Base-by-base conservation (phyloP, 768 basidiomycete species). In the Lactarius sp. region DNA sequence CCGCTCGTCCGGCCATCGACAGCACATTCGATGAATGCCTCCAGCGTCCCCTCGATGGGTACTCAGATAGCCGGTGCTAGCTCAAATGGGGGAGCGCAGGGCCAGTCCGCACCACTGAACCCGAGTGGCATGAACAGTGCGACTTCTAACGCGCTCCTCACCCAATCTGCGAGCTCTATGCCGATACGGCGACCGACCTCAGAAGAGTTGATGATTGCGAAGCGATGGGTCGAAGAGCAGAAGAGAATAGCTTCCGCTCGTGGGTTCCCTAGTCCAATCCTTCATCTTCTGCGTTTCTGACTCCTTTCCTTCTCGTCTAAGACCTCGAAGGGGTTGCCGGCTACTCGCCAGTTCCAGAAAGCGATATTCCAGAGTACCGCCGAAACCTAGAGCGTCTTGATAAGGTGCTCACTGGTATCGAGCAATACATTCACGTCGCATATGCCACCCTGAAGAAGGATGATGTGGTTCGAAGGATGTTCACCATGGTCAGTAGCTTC, bases 361-460 rank as follows among this genome's bases (percentile, higher is more conserved):
- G 50, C 9, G 64, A 65, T 7, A 56, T 60, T 37, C 20, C n/a
- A 51, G 64, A 65, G 41, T 65, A 65, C 36, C 39, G n/a, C 18
- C 64, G 64, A 31, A 65, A 55, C 20, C 16, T 65, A 51, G 64
- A 65, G 36, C 64, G 64, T 37, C 64, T 65, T 39, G 49, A 65
- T 52, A 37, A 44, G 13, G 64, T 60, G 16, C 54, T 65, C 4
- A 8, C 1, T 2, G 46, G 7, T 41, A 65, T 65, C 12, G 64
- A 65, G 49, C 56, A 22, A n/a, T 60, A 60, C 14, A 65, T 65
- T 10, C 49, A 50, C 10, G 0, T 60, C 6, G 63, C 59, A 6
- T 64, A 36, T 20, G 63, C 63, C 13, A 46, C 33, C 2, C 12
- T 60, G 34, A 60, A 36, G 22, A 59, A 60, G 6, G 53, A 52